Evolutionary conservation across 352 stramenopile species (phyloP), one percentile per base, ranked within the genome.

Genomic region (Pythium scleroteichum): DNA sequence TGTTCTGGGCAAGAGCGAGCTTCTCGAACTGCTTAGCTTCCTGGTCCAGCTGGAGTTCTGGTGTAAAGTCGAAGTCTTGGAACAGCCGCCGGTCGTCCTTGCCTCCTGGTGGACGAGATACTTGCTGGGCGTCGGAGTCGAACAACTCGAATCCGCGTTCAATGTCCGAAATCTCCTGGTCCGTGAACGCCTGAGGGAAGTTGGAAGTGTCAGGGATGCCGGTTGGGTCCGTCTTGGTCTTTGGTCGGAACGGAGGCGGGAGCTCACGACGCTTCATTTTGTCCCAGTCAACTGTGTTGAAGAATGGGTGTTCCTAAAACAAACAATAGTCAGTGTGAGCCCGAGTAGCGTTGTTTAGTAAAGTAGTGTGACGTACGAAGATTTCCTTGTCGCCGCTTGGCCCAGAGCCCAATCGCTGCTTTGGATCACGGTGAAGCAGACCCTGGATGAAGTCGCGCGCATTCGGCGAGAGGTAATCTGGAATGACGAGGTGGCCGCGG

Each of bases 11-110:
- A 27, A 94, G 68, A 46, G 85, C 81, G 13, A 94, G 79, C 62
- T 92, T 84, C 68, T 94, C 85, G 61, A 91, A 94, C 69, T 92
- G 78, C 65, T 92, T 91, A 8, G 85, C 85, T 52, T 94, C 85
- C 38, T 76, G 82, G 65, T 94, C 85, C 39, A 94, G 54, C 46
- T 82, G 73, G n/a, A 92, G 63, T 52, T 94, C 85, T 8, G 85
- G 85, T 55, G 83, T 90, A 46, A 94, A 94, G 64, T 94, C 85
- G 26, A 94, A 94, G 69, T 92, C 85, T 66, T 92, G 78, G 58
- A 94, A 94, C 46, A 94, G 66, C 45, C 82, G 82, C 57, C 78
- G 78, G 52, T 94, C 85, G 56, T 83, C 73, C 44, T 76, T 83
- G 27, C 52, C 53, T 22, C 57, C 63, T 20, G 72, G 75, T 8